Conservation (phyloP, 2,329 filamentous ascomycete genomes). For the Chaetoscypha palmicola region DNA sequence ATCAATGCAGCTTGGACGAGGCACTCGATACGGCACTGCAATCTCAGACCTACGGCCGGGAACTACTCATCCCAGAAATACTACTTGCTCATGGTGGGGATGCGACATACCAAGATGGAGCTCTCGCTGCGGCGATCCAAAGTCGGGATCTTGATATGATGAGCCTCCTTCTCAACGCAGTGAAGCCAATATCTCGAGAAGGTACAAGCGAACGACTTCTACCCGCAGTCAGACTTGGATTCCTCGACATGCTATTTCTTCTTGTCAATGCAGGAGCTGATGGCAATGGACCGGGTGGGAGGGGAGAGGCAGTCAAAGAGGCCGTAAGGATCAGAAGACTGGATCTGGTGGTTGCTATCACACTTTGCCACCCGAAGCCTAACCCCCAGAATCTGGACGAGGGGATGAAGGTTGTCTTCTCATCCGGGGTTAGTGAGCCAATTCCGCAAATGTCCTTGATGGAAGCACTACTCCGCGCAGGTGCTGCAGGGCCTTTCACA, state of each 20-base stretch:
- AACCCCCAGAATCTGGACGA: conserved; percentile 2
- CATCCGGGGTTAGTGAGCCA: not conserved
- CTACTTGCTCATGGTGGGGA: conserved; percentile 6
- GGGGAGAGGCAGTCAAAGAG: conserved; percentile 6
- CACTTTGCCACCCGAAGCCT: conserved; percentile 5
- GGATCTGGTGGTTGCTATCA: conserved; percentile 5
- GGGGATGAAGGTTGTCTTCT: conserved; percentile 5
- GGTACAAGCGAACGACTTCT: conserved; percentile 1
- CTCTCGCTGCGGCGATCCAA: conserved; percentile 3
- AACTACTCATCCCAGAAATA: conserved; percentile 1
- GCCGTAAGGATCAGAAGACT: conserved; percentile 1
- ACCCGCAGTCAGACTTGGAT: conserved; percentile 2
- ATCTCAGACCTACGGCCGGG: not conserved
- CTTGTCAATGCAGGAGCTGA: conserved; percentile 1
- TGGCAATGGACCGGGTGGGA: conserved; percentile 7
- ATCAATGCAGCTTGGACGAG: conserved; percentile 4
- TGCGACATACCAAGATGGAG: not conserved
- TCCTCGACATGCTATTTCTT: conserved; percentile 6
- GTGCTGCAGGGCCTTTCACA: not conserved
- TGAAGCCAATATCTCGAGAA: not conserved
- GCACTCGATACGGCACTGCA: conserved; percentile 1
- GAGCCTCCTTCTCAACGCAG: conserved; percentile 3
- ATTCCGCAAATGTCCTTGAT: not conserved
- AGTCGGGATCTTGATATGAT: not conserved
- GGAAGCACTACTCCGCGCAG: conserved; percentile 1